Evolutionary conservation across 208 protist genomes (phyloP).

Genomic region (Endotrypanum monterogeii): DNA sequence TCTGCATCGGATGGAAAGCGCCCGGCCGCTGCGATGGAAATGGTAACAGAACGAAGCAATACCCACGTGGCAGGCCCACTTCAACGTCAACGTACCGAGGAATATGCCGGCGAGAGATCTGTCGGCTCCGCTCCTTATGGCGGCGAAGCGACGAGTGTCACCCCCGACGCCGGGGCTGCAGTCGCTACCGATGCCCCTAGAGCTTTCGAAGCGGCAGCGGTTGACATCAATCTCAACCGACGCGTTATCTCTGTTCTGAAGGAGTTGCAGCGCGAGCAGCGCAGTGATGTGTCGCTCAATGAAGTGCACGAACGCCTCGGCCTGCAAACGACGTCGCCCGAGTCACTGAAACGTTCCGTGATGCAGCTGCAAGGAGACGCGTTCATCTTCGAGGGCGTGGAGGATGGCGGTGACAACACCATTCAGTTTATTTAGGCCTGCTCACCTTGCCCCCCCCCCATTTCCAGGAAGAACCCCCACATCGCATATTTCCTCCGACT

Average conservation of each 20-base stretch:
- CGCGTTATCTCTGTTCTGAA: conserved; percentile 57
- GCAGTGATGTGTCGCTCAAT: conserved; percentile 37
- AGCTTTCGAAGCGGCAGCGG: not conserved
- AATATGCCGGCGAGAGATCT: not conserved
- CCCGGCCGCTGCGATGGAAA: conserved; percentile 12
- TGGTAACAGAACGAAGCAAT: not conserved
- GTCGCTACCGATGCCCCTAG: conserved; percentile 7
- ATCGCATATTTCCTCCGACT: not conserved
- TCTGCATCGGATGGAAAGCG: conserved; percentile 25
- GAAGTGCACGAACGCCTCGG: conserved; percentile 63
- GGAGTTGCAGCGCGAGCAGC: conserved; percentile 73
- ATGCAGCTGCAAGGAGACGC: conserved; percentile 62
- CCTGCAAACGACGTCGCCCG: conserved; percentile 24
- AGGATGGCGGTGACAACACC: conserved; percentile 57
- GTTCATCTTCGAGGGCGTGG: conserved; percentile 72
- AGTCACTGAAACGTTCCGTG: conserved; percentile 46
- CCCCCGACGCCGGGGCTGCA: not conserved
- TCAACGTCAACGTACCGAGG: not conserved
- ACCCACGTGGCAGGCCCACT: not conserved
- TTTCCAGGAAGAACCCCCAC: not conserved
- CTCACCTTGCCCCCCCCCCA: not conserved
- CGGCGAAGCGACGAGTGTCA: not conserved
- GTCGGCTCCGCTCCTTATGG: not conserved
- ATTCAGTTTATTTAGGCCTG: conserved; percentile 74
- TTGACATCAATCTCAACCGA: conserved; percentile 29